A percentile compares a stretch with the other conserved stretches of the same genome.
Evolutionary conservation across 1,139 yeast genomes (phyloP).

Genomic region (Yarrowia galli): DNA sequence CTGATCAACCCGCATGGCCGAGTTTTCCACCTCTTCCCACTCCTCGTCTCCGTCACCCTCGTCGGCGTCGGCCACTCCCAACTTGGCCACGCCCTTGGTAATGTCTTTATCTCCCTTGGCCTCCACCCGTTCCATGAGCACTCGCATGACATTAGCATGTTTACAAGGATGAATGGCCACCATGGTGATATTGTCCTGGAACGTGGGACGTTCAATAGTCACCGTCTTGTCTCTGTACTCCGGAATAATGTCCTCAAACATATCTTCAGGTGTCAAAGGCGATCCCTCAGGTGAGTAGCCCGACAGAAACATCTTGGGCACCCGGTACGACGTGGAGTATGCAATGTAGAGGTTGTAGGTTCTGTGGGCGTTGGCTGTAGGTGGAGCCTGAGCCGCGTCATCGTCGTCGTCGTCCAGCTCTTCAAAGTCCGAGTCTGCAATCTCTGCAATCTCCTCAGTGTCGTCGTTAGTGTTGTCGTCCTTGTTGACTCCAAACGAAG

Average conservation of each 20-base stretch:
- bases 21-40: conserved; percentile 50
- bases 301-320: conserved; percentile 90
- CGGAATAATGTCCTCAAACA: conserved; percentile 92
- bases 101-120: conserved; percentile 51
- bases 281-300: conserved; percentile 86
- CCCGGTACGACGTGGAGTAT: conserved; percentile 93
- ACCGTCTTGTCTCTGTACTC: conserved; percentile 97
- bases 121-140: conserved; percentile 74
- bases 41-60: conserved; percentile 50
- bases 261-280: conserved; percentile 84
- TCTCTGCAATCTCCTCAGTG: conserved; percentile 39
- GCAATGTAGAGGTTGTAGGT: conserved; percentile 88
- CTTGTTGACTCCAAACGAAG: conserved; percentile 24
- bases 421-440: conserved; percentile 48
- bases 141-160: conserved; percentile 93
- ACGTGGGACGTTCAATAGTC: conserved; percentile 92
- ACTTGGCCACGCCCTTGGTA: conserved; percentile 53
- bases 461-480: neutral
- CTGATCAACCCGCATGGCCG: conserved; percentile 80
- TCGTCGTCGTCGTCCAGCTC: conserved; percentile 48
- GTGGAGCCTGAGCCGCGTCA: conserved; percentile 44
- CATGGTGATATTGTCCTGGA: conserved; percentile 75
- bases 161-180: conserved; percentile 97
- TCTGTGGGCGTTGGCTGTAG: conserved; percentile 56
- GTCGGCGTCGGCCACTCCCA: conserved; percentile 55